phyloP scores from a whole-genome alignment of 1,284 basidiomycete genomes.

The Cryptococcus neoformans region DNA sequence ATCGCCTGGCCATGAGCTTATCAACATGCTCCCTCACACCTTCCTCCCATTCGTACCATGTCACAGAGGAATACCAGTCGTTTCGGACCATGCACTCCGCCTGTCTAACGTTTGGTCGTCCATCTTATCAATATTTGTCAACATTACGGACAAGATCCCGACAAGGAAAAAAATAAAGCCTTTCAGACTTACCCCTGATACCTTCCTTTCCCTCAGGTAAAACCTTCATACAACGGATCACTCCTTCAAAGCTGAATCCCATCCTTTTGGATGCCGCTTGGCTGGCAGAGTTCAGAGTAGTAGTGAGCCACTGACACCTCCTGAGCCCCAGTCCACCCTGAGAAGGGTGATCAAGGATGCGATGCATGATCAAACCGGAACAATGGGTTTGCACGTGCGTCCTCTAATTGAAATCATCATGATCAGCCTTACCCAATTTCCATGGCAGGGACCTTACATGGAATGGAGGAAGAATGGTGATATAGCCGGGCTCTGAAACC shows the following conservation, averaged over 20 bases:
- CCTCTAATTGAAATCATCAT: constrained; percentile 14
- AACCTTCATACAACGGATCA: constrained; percentile 27
- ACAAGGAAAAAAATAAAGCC: neutral
- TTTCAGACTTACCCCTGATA: constrained; percentile 23
- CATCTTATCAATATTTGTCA: constrained; percentile 15
- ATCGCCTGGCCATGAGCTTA: constrained; percentile 13
- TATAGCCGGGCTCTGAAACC: constrained; percentile 38
- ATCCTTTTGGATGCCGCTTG: constrained; percentile 30
- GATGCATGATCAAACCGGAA: constrained; percentile 37
- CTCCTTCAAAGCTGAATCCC: constrained; percentile 35
- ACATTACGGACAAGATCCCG: neutral
- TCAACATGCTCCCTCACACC: constrained; percentile 30
- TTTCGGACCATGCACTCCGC: constrained; percentile 26
- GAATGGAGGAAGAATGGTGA: constrained; percentile 34
- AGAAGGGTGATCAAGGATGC: constrained; percentile 30
- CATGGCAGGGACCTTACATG: constrained; percentile 22
- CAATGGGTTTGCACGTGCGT: constrained; percentile 43
- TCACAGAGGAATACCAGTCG: constrained; percentile 35
- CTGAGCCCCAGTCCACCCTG: constrained; percentile 38
- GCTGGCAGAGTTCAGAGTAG: constrained; percentile 29
- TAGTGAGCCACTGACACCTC: constrained; percentile 42
- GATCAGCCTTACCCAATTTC: neutral
- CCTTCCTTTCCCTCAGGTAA: constrained; percentile 30
- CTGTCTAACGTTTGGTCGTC: constrained; percentile 21
- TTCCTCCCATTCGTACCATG: constrained; percentile 44